Base-by-base conservation (phyloP, 2,329 filamentous ascomycete genomes). In the Ascochyta rabiei region DNA sequence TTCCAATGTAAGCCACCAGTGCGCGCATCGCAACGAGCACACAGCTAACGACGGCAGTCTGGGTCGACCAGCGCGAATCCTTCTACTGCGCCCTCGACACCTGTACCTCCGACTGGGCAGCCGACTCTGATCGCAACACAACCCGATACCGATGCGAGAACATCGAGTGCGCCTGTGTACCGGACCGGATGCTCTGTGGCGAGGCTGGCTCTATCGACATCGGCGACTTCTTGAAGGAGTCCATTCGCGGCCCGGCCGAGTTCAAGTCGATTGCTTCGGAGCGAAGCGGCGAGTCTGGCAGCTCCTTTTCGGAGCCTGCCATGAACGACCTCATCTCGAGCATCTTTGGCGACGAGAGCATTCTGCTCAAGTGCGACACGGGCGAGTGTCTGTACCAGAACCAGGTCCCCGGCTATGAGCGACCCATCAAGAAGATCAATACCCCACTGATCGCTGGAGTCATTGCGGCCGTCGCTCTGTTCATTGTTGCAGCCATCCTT, bases 301-400 rank as follows among this genome's bases (percentile, higher is more conserved):
- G 93, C 77, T 85, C 86, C 15, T 99, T 99, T 74, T 88, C 89
- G 40, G 95, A 99, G 72, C 93, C 93, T 0, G 86, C 88, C 53
- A 96, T 99, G 90, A 91, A 99, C 75, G 85, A 90, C 37, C 81
- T 99, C 61, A 97, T 98, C 63, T 88, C 87, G 50, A 85, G 82
- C 49, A 86, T 99, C 64, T 98, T 99, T 71, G 95, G 93, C 33
- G 96, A 99, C 70, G 83, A 87, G 48, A 96, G 89, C 72, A 99
- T 99, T 68, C 84, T 88, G 43, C 80, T 99, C 39, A 82, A 86
- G 23, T 99, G 95, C 69, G 81, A 86, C 57, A 85, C 93, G 21
- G 95, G 95, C 56, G 95, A 99, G 78, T 99, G 95, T 79, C 80
- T 99, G 30, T 93, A 97, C 75, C 86, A 89, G 72, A 96, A 93